Evolutionary conservation across 164 flowering plant species (phyloP), one percentile per base, ranked within the genome.

Genomic region (grape (Vitis vinifera)): DNA sequence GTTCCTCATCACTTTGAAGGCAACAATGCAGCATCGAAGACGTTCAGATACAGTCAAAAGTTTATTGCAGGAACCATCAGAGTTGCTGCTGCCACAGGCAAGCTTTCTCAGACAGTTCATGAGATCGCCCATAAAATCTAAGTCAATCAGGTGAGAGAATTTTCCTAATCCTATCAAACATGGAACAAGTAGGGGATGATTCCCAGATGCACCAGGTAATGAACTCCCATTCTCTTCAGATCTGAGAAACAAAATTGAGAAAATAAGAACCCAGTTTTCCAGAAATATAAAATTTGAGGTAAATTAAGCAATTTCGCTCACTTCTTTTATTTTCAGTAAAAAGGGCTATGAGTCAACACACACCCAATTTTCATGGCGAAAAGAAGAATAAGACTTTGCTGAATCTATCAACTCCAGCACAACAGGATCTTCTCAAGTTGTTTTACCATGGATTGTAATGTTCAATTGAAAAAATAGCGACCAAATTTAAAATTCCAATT

Each of bases 51-150:
- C 88, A 29, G 91, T 86, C 80, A 92, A 80, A 62, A 12, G 56
- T 29, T 75, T 84, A 69, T 79, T 84, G 17, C 77, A 55, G 29
- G 84, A 72, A 72, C 64, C 59, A 50, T 64, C 81, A 4, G 73
- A 55, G 66, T 66, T 65, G 49, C 75, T 70, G 59, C 82, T 78
- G 60, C 84, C 72, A 69, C 80, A 76, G 53, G 99, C 96, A 81
- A 95, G 98, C 80, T 66, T 85, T 73, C 88, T 90, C 71, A 95
- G 90, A 75, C 81, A 79, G 16, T 75, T 88, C 93, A 95, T 83
- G 51, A 95, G 90, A 81, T 91, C 98, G 59, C 93, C 88, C 89
- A 95, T 90, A 73, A 86, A 95, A 79, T 93, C 99, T 48, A 95
- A 58, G 81, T 93, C 97, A 29, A 94, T 85, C 23, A 91, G 74